These are phyloP conservation scores for Taphrina flavorubra DNA, from an alignment of 1,139 yeast species.

Conservation along the genomic window DNA sequence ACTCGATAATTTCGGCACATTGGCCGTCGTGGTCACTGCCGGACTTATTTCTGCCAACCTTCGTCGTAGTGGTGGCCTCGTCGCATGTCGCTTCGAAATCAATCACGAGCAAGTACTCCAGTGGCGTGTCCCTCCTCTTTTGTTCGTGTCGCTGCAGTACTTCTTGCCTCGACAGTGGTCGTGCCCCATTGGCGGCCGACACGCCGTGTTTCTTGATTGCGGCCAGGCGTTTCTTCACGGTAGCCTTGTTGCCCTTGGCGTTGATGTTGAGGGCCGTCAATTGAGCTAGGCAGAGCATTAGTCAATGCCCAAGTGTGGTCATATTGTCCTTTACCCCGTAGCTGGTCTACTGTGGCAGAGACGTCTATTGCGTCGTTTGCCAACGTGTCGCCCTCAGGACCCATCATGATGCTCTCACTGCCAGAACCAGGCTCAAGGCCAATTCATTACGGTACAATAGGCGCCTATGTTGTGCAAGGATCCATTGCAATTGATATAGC, in stretches of 20 bases:
- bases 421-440: too few relatives aligned
- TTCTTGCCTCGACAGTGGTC: neutral
- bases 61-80: slow-evolving; percentile 39
- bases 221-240: slow-evolving; percentile 16
- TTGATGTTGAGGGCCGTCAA: slow-evolving; percentile 15
- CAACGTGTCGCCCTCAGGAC: neutral
- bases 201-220: slow-evolving; percentile 4
- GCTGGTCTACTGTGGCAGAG: slow-evolving; percentile 6
- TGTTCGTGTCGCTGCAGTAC: neutral
- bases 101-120: slow-evolving; percentile 47
- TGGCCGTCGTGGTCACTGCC: neutral
- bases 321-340: slow-evolving; percentile 10
- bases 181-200: neutral
- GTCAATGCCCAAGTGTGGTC: too few relatives aligned
- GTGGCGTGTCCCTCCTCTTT: slow-evolving; percentile 25
- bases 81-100: slow-evolving; percentile 48
- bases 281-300: slow-evolving; percentile 10
- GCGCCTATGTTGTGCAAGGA: too few relatives aligned
- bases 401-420: too few relatives aligned
- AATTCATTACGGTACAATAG: too few relatives aligned
- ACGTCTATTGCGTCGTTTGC: neutral
- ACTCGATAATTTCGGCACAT: slow-evolving; percentile 47
- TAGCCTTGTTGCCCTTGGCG: slow-evolving; percentile 27
- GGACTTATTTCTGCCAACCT: neutral
- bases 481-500: neutral